Conservation (phyloP, 331 rosid genomes). For the Malus hybrid region DNA sequence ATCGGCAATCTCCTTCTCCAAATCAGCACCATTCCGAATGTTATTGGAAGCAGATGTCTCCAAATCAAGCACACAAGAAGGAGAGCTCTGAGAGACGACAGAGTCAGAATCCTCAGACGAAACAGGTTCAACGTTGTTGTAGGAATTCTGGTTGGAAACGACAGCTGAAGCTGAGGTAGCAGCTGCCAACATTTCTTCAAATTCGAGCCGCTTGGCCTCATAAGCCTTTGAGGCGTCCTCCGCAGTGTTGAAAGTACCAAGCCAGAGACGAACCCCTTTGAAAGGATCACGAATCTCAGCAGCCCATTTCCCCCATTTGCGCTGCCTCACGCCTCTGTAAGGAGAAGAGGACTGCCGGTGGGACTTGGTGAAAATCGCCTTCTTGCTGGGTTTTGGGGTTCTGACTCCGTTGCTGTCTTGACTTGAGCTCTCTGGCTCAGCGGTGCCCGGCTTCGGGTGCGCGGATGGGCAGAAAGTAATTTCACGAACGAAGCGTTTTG, state of each 20-base stretch:
- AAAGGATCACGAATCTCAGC: slow-evolving; percentile 76
- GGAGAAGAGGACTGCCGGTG: slow-evolving; percentile 25
- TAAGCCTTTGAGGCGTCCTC: slow-evolving; percentile 66
- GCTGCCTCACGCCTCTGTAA: slow-evolving; percentile 64
- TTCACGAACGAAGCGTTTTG: slow-evolving; percentile 25
- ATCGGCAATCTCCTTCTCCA: slow-evolving; percentile 20
- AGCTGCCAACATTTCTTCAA: slow-evolving; percentile 31
- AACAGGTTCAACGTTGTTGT: slow-evolving; percentile 5
- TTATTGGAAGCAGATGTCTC: slow-evolving; percentile 34
- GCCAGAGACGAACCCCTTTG: slow-evolving; percentile 44
- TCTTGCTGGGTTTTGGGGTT: slow-evolving; percentile 5
- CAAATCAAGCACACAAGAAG: slow-evolving; percentile 38
- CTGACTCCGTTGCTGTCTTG: slow-evolving; percentile 32
- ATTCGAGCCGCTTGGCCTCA: slow-evolving; percentile 35
- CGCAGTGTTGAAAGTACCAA: slow-evolving; percentile 59
- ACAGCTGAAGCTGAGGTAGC: background rate
- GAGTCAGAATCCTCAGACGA: slow-evolving; percentile 30
- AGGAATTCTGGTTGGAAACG: background rate
- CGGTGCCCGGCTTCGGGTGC: background rate
- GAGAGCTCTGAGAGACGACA: slow-evolving; percentile 34
- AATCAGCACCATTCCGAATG: background rate
- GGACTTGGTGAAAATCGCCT: slow-evolving; percentile 19
- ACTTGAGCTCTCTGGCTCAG: slow-evolving; percentile 26
- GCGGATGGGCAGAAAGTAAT: slow-evolving; percentile 16
- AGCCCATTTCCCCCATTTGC: slow-evolving; percentile 89